Evolutionary conservation across 352 stramenopile genomes (phyloP).

Genomic region (Achlya hypogyna): DNA sequence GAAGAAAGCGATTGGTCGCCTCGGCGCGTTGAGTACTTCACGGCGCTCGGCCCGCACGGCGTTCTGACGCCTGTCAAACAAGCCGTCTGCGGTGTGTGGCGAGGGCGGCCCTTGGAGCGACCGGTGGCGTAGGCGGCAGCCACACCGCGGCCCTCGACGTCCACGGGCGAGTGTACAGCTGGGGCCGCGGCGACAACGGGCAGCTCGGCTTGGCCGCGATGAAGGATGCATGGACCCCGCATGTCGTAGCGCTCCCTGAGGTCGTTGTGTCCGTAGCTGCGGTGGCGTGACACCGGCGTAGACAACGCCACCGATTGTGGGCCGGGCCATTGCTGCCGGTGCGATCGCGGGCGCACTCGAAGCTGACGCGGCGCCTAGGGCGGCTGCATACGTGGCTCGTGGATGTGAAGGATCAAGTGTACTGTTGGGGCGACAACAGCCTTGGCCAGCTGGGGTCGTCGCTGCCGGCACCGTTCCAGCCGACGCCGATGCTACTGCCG

Average conservation of each 20-base stretch:
- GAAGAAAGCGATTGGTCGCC: slow-evolving; percentile 51
- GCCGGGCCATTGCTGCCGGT: not conserved
- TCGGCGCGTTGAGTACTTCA: slow-evolving; percentile 39
- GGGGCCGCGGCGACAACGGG: slow-evolving; percentile 39
- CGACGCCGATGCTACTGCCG: not conserved
- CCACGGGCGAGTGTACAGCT: slow-evolving; percentile 43
- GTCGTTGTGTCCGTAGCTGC: not conserved
- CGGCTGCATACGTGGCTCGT: not conserved
- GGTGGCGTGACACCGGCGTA: not conserved
- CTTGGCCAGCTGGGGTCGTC: slow-evolving; percentile 1
- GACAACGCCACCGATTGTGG: not conserved
- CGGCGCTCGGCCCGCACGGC: not conserved
- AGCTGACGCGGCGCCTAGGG: not conserved
- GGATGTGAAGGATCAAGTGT: slow-evolving; percentile 6
- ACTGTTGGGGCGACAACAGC: slow-evolving; percentile 6
- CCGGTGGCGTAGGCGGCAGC: slow-evolving; percentile 26
- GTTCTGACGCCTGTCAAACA: not conserved
- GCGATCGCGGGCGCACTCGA: not conserved
- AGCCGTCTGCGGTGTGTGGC: not conserved
- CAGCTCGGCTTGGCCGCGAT: slow-evolving; percentile 31
- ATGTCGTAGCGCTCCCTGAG: not conserved
- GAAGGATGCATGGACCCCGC: not conserved
- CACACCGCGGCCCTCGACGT: slow-evolving; percentile 46
- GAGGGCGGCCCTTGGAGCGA: slow-evolving; percentile 7
- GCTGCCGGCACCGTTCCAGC: not conserved